Conservation (phyloP, 768 basidiomycete species). For the Lentinula guzmanii region DNA sequence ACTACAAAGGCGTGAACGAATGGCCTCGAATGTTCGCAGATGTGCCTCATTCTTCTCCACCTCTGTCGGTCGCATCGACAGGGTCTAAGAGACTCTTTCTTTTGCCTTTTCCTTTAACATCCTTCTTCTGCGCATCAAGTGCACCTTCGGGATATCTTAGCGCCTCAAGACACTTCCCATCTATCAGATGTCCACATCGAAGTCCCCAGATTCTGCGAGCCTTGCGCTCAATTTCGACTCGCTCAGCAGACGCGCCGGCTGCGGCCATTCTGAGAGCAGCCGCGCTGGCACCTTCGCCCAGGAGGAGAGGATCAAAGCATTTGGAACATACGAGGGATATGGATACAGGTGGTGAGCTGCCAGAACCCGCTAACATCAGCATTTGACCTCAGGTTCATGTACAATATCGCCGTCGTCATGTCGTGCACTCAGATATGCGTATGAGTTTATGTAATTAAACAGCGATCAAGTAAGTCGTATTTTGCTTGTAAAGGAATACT, state of each 20-base stretch:
- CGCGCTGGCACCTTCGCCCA: conserved; percentile 22
- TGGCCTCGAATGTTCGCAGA: conserved; percentile 21
- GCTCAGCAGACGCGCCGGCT: conserved; percentile 33
- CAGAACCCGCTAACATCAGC: conserved; percentile 8
- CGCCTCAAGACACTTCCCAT: conserved; percentile 65
- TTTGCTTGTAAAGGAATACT: too few relatives aligned
- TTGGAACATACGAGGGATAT: conserved; percentile 56
- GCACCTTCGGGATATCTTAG: conserved; percentile 40
- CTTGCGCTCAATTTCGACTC: conserved; percentile 35
- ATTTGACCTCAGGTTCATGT: conserved; percentile 17
- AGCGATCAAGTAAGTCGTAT: too few relatives aligned
- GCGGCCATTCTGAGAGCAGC: conserved; percentile 15
- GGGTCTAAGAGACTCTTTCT: not conserved
- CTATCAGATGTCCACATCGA: conserved; percentile 73
- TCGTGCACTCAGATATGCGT: too few relatives aligned
- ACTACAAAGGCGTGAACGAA: conserved; percentile 56
- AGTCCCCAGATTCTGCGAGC: conserved; percentile 60
- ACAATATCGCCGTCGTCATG: conserved; percentile 25
- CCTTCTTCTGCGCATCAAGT: conserved; percentile 9
- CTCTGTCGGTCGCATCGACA: conserved; percentile 5
- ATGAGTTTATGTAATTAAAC: too few relatives aligned
- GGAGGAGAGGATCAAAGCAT: conserved; percentile 59
- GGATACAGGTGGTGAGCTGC: conserved; percentile 8
- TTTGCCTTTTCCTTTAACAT: conserved; percentile 38
- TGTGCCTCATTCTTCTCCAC: not conserved